Percentiles rank a stretch among this genome's conserved stretches.
These are phyloP conservation scores for Coemansia sp. DNA, from an alignment of 192 early-diverging fungal genomes.

Conservation along the genomic window DNA sequence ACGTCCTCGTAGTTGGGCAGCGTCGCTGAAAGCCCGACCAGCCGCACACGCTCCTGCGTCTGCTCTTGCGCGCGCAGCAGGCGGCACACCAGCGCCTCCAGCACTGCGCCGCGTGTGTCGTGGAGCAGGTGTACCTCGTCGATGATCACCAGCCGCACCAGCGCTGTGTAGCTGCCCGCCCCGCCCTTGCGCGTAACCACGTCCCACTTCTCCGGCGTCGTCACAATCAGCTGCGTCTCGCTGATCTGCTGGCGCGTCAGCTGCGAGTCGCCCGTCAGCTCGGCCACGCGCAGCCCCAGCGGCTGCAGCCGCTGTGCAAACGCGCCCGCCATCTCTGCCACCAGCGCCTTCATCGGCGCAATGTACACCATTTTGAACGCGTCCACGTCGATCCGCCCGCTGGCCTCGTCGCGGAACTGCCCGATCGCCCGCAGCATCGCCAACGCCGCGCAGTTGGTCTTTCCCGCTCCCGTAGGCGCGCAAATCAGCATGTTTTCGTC, in stretches of 20 bases:
- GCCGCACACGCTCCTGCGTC: slow-evolving; percentile 81
- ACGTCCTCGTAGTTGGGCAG: slow-evolving; percentile 97
- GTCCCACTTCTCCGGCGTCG: slow-evolving; percentile 99
- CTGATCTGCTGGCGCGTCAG: slow-evolving; percentile 96
- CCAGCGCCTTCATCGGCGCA: slow-evolving; percentile 99
- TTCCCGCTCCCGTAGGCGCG: slow-evolving; percentile 97
- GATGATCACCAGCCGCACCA: slow-evolving; percentile 89
- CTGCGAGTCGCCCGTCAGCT: slow-evolving; percentile 95
- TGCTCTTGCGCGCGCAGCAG: slow-evolving; percentile 86
- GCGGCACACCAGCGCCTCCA: slow-evolving; percentile 89
- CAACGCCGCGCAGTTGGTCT: slow-evolving; percentile 97
- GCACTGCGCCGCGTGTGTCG: slow-evolving; percentile 95
- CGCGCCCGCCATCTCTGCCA: slow-evolving; percentile 96
- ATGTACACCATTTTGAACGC: slow-evolving; percentile 98
- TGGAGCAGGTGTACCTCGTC: slow-evolving; percentile 98
- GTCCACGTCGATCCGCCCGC: slow-evolving; percentile 75
- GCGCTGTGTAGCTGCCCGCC: slow-evolving; percentile 83
- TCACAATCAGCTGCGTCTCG: slow-evolving; percentile 95
- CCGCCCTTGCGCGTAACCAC: slow-evolving; percentile 96
- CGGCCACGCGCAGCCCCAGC: slow-evolving; percentile 88
- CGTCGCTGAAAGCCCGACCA: slow-evolving; percentile 92
- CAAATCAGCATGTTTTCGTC: slow-evolving; percentile 97
- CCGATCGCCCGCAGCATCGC: slow-evolving; percentile 89
- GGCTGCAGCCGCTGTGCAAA: slow-evolving; percentile 71
- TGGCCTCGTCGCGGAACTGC: slow-evolving; percentile 70